A percentile compares a stretch with the other conserved stretches of the same genome.
Evolutionary conservation across 2,329 filamentous ascomycete species (phyloP).

Genomic region (Aspergillus sp.): DNA sequence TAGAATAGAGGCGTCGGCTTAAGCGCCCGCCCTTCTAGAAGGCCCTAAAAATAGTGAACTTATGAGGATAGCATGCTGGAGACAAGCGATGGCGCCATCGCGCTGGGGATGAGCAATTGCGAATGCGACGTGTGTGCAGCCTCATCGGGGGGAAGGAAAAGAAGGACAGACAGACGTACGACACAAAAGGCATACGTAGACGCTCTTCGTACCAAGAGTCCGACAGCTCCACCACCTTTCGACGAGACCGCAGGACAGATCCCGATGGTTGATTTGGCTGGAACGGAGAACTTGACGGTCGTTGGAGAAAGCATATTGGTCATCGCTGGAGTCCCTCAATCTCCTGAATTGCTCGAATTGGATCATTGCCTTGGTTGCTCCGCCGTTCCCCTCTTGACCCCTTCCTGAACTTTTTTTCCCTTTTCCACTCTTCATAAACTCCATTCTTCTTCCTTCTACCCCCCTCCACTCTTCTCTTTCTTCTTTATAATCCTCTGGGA

Average conservation of each 20-base stretch:
- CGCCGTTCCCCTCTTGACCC: not conserved
- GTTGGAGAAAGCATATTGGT: not conserved
- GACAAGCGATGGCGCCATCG: conserved; percentile 1
- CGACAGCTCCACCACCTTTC: conserved; percentile 16
- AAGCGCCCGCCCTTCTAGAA: conserved; percentile 2
- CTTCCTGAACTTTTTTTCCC: conserved; percentile 1
- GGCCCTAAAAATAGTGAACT: not conserved
- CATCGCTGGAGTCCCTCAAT: conserved; percentile 8
- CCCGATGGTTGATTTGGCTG: conserved; percentile 14
- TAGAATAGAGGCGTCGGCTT: not conserved
- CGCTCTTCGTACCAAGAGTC: conserved; percentile 13
- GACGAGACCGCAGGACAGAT: conserved; percentile 13
- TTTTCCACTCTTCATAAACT: not conserved
- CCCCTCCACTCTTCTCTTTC: conserved; percentile 4
- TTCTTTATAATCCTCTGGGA: conserved; percentile 12
- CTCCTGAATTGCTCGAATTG: conserved; percentile 10
- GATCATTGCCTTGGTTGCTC: not conserved
- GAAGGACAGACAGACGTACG: not conserved
- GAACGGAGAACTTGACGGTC: conserved; percentile 1
- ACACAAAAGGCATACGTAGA: conserved; percentile 16
- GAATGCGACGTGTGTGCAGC: not conserved
- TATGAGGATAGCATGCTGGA: conserved; percentile 3
- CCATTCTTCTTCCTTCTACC: conserved; percentile 1
- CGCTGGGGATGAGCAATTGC: not conserved
- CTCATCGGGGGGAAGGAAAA: not conserved